A percentile compares a stretch with the other conserved stretches of the same genome.
Evolutionary conservation across 2,329 filamentous ascomycete genomes (phyloP).

Genomic region (Apiospora pterosperma): DNA sequence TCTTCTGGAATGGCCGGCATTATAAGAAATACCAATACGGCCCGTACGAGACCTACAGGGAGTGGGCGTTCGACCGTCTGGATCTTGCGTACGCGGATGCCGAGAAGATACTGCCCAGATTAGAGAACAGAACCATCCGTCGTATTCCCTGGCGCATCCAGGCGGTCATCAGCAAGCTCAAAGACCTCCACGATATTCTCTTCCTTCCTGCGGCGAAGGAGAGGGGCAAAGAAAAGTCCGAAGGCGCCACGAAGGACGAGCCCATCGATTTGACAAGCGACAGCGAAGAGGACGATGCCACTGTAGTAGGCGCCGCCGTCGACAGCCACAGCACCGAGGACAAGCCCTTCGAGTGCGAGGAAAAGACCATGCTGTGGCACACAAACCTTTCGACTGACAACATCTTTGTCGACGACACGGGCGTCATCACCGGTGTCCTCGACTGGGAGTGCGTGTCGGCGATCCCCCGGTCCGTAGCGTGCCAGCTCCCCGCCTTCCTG

Average conservation of each 20-base stretch:
- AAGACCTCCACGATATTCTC: conserved; percentile 15
- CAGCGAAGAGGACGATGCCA: not conserved
- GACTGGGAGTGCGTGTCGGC: conserved; percentile 31
- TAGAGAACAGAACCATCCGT: conserved; percentile 7
- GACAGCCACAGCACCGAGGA: not conserved
- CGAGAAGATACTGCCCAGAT: conserved; percentile 5
- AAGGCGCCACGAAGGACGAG: not conserved
- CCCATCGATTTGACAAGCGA: not conserved
- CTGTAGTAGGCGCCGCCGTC: not conserved
- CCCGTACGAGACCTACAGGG: conserved; percentile 16
- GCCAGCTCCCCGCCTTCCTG: conserved; percentile 28
- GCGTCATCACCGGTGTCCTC: conserved; percentile 25
- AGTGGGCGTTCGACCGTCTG: conserved; percentile 15
- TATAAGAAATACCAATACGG: conserved; percentile 7
- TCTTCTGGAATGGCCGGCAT: conserved; percentile 26
- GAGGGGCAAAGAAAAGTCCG: not conserved
- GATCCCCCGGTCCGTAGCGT: conserved; percentile 26
- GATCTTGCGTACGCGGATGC: conserved; percentile 18
- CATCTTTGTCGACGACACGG: conserved; percentile 29
- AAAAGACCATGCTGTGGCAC: conserved; percentile 27
- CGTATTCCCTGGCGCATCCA: conserved; percentile 12
- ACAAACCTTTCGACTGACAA: conserved; percentile 29
- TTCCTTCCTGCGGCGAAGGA: conserved; percentile 4
- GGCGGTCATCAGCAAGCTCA: conserved; percentile 15
- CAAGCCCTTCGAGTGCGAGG: not conserved